These are phyloP conservation scores for Ascochyta pisi DNA, from an alignment of 2,329 filamentous ascomycete species.

Conservation along the genomic window DNA sequence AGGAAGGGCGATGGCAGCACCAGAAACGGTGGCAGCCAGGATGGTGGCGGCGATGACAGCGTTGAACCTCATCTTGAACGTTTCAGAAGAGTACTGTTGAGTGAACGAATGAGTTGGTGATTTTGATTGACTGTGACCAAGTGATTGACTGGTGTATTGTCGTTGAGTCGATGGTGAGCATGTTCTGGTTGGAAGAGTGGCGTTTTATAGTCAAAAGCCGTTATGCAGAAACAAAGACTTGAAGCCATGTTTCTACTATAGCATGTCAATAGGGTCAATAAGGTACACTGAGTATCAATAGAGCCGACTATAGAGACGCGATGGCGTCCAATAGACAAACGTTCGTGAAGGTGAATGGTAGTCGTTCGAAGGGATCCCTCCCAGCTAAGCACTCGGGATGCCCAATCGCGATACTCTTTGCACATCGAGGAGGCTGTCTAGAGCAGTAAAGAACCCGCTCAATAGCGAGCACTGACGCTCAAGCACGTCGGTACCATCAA, in stretches of 20 bases:
- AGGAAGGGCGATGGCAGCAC: constrained; percentile 37
- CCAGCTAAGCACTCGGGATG: constrained; percentile 10
- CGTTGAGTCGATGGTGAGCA: constrained; percentile 15
- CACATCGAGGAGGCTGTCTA: constrained; percentile 7
- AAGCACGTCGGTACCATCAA: constrained; percentile 7
- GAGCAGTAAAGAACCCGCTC: neutral
- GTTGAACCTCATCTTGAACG: constrained; percentile 58
- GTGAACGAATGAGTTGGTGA: constrained; percentile 19
- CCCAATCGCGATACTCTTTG: constrained; percentile 6
- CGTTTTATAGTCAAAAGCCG: constrained; percentile 6
- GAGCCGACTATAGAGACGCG: constrained; percentile 5
- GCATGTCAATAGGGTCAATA: constrained; percentile 32
- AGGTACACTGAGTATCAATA: constrained; percentile 19
- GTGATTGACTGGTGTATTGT: constrained; percentile 13
- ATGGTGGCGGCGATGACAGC: constrained; percentile 51
- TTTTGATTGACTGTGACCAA: constrained; percentile 18
- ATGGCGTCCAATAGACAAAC: constrained; percentile 18
- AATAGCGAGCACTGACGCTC: constrained; percentile 8
- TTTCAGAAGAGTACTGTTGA: constrained; percentile 22
- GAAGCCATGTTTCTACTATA: neutral
- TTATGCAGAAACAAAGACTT: constrained; percentile 8
- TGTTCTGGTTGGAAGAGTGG: constrained; percentile 7
- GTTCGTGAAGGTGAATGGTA: constrained; percentile 20
- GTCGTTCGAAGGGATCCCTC: constrained; percentile 18
- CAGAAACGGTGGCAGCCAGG: constrained; percentile 51